Evolutionary conservation across 805 yeast species (phyloP), one percentile per base, ranked within the genome.

Genomic region (Zygosaccharomyces bailii): DNA sequence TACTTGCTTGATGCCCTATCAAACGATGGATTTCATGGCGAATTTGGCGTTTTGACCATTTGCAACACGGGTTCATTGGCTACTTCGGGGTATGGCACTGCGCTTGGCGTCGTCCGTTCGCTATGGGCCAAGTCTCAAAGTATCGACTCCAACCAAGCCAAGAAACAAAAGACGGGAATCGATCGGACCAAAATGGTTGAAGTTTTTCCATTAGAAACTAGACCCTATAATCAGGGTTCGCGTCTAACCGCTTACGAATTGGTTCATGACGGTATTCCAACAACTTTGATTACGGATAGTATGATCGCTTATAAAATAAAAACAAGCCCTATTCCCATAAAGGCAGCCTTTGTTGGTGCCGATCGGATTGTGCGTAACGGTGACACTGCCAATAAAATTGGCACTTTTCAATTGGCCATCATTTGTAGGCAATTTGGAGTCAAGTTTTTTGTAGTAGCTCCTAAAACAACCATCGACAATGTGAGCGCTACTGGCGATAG

Each of bases 51-150:
- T 3, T 67, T 93, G 60, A 91, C 98, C 1, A 86, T 93, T 45
- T 91, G 99, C 67, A 91, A 91, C 67, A 91, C 99, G 0, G 99
- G 99, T 0, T 87, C 97, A 0, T 71, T 91, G 47, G 99, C 99
- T 1, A 91, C 99, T 1, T 87, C 98, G 3, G 98, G 98, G 2
- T 91, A 89, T 61, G 99, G 99, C 23, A 91, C 99, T 4, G 98
- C 98, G 0, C 72, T 91, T 23, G 98, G 99, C 10, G 86, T 93
- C 18, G 80, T 91, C 31, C 78, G 98, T 53, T 79, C 96, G 0
- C 70, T 86, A 49, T 76, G 74, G 75, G 58, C 61, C 42, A 66
- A 71, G 49, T 63, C 78, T 1, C 53, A 65, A 2, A 57, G 51
- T 20, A 32, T 25, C 13, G 30, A 61, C 1, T 54, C 54, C 7